Evolutionary conservation across 108 stramenopile genomes (phyloP), one percentile per base, ranked within the genome.

Genomic region (Halocafeteria seosinensis): DNA sequence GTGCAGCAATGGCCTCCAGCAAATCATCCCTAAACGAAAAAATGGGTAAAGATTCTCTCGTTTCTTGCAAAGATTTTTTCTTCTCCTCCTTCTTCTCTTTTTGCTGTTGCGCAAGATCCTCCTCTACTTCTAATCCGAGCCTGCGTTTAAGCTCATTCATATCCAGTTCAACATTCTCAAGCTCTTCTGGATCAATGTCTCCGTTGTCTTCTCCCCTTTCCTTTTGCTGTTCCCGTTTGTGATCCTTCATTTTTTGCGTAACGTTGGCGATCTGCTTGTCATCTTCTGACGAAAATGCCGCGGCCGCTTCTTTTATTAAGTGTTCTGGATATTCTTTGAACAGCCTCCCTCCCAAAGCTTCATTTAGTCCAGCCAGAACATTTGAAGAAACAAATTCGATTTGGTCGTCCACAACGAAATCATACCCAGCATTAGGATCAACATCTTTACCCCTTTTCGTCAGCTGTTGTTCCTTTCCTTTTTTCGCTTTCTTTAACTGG

Each of bases 21-120:
- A 88, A 81, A 53, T 93, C 91, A 59, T 92, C 88, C 34, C 94
- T 69, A 65, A 93, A 95, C 1, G 90, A 81, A 73, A 71, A 98
- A 24, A 98, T 91, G 1, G 96, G 96, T 6, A 98, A 81, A 35
- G 12, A 55, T 31, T 55, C 32, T 28, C 53, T 5, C 9, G 32
- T 8, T 12, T 12, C 12, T 8, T 28, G 30, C 9, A 55, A 9
- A 31, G 30, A 5, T 5, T 12, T 55, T 5, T 8, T 31, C 53
- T 5, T 12, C 11, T 12, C 8, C 12, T 5, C 53, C 53, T 8
- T 31, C 30, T 5, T 8, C 5, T 11, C 8, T 5, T 8, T 31
- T 28, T 5, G 8, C 9, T 8, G 30, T 5, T 5, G 53, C 8
- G 5, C 53, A 5, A 8, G 5, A 11, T 55, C 53, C 53, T 12